These are phyloP conservation scores for Podospora didyma DNA, from an alignment of 495 filamentous ascomycete species.

Conservation along the genomic window DNA sequence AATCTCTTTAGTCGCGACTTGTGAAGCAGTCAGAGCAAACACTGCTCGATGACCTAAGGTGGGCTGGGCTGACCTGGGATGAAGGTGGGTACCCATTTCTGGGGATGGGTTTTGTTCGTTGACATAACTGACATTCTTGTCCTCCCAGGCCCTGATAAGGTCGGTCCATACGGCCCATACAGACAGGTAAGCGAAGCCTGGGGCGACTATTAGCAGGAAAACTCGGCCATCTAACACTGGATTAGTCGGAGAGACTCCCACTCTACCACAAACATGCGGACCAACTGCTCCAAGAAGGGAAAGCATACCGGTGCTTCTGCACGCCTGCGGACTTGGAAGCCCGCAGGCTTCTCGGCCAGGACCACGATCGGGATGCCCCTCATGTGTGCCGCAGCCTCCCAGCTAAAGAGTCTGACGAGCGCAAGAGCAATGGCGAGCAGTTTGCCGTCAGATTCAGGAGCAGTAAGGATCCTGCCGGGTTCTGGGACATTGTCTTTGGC, in stretches of 20 bases:
- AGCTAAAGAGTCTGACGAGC: conserved; percentile 60
- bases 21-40: conserved; percentile 72
- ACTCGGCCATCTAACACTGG: background rate
- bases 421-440: conserved; percentile 62
- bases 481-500: conserved; percentile 75
- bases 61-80: conserved; percentile 91
- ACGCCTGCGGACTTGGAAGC: conserved; percentile 62
- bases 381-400: conserved; percentile 68
- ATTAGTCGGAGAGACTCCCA: conserved; percentile 71
- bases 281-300: conserved; percentile 61
- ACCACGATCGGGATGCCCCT: conserved; percentile 57
- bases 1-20: conserved; percentile 26
- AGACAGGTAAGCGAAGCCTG: conserved; percentile 55
- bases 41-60: conserved; percentile 73
- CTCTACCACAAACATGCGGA: conserved; percentile 72
- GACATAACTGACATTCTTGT: background rate
- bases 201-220: background rate
- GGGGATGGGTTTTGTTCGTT: background rate
- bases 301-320: conserved; percentile 94
- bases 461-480: conserved; percentile 52
- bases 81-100: conserved; percentile 58
- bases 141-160: conserved; percentile 67
- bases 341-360: conserved; percentile 53
- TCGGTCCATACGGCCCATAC: conserved; percentile 80
- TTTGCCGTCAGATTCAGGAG: conserved; percentile 74